Base-by-base conservation (phyloP, 352 stramenopile species). In the Aphanomyces euteiches region DNA sequence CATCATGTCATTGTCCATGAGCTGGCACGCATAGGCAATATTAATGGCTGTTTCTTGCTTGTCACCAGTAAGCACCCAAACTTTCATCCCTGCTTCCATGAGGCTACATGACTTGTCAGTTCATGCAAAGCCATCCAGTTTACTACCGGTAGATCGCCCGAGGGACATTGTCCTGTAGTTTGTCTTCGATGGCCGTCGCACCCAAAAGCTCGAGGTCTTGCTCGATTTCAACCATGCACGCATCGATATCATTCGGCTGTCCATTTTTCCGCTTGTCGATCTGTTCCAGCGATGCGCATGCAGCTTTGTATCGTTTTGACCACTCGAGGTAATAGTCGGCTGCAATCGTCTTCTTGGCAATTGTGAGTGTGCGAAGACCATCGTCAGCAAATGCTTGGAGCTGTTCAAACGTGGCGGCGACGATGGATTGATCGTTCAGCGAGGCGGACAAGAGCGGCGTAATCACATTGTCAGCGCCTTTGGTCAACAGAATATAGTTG, bases 31-130 rank as follows among this genome's bases (percentile, higher is more conserved):
- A 66, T 95, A 96, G 39, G 83, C 90, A 72, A 98, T 98, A 75
- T 98, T 98, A 68, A 98, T 97, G n/a, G 93, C 93, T 3, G 93
- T 98, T 73, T 98, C 93, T 47, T 93, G 74, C 74, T 98, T 98
- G 77, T 98, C 93, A 39, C 92, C 92, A 7, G 93, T 98, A 15
- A 98, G 84, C 76, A 98, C 95, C 90, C 92, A 98, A 21, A 98
- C 78, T 47, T 95, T 91, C 72, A 98, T 96, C 21, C 89, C 88
- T 0, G 88, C 92, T 12, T 75, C 77, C 72, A 90, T 89, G 3
- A 98, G 75, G 61, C 90, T 89, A 15, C 43, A 50, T n/a, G 0
- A n/a, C 28, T 28, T 2, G 28, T 28, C 28, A 28, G 28, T 28
- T 28, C 28, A 28, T 28, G 0, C 28, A 28, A 28, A 28, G 28